Evolutionary conservation across 2,329 filamentous ascomycete species (phyloP).

Genomic region (Juglanconis sp.): DNA sequence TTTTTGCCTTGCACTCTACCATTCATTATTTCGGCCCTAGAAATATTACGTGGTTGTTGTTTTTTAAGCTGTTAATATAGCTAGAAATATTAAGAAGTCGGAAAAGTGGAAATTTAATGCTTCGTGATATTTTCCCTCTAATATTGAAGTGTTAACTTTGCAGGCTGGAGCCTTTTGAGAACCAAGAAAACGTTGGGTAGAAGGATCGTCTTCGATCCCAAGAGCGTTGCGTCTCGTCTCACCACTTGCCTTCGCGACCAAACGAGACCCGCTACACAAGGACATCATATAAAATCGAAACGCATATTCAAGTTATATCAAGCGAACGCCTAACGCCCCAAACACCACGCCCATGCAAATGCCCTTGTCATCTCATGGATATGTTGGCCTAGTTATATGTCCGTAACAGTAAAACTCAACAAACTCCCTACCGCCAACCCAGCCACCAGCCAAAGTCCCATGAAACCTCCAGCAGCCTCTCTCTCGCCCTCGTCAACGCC

Average conservation of each 20-base stretch:
- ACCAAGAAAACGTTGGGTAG: no score
- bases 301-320: no score
- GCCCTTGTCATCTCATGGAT: background rate
- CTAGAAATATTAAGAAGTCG: no score
- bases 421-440: constrained; percentile 84
- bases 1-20: no score
- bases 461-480: constrained; percentile 88
- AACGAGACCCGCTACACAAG: background rate
- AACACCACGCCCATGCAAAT: constrained; percentile 12
- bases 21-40: no score
- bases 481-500: constrained; percentile 81
- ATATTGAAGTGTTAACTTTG: no score
- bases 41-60: no score
- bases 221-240: background rate
- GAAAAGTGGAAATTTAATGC: no score
- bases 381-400: constrained; percentile 26
- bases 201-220: no score
- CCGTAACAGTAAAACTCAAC: constrained; percentile 74
- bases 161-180: no score
- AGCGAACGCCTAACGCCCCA: background rate
- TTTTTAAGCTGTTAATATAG: no score
- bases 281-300: background rate
- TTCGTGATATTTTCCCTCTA: no score
- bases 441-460: constrained; percentile 84
- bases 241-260: background rate